phyloP scores from a whole-genome alignment of 1,284 basidiomycete genomes.

The Anthracocystis walkeri region DNA sequence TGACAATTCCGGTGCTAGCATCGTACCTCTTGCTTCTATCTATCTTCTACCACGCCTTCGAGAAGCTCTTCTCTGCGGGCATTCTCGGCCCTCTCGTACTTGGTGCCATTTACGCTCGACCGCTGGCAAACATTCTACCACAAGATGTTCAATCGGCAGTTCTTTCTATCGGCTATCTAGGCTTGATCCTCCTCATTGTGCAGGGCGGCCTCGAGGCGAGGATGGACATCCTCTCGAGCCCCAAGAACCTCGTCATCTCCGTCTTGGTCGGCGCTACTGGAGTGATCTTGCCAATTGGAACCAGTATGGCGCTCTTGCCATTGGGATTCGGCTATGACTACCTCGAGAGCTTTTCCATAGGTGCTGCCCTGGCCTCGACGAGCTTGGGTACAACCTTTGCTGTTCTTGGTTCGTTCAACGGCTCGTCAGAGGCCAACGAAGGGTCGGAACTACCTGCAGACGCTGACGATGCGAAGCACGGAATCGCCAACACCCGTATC shows the following conservation, averaged over 20 bases:
- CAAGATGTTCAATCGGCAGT: constrained; percentile 71
- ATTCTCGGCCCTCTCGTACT: constrained; percentile 72
- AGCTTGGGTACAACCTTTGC: constrained; percentile 75
- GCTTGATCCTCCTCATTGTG: constrained; percentile 74
- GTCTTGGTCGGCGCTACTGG: constrained; percentile 72
- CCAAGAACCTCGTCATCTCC: constrained; percentile 72
- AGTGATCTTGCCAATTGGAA: constrained; percentile 72
- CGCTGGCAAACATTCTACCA: constrained; percentile 72
- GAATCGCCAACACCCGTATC: constrained; percentile 72
- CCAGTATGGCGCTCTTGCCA: constrained; percentile 70
- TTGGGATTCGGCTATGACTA: constrained; percentile 68
- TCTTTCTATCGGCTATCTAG: constrained; percentile 73
- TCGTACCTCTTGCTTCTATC: constrained; percentile 70
- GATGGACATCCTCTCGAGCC: constrained; percentile 36
- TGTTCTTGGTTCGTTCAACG: constrained; percentile 68
- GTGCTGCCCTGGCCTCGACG: constrained; percentile 74
- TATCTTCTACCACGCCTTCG: constrained; percentile 49
- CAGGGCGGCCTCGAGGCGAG: constrained; percentile 70
- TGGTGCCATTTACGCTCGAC: constrained; percentile 73
- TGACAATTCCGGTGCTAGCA: constrained; percentile 21
- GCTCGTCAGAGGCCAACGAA: background rate
- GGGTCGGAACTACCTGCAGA: background rate
- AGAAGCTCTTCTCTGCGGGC: constrained; percentile 57
- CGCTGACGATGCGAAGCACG: constrained; percentile 31
- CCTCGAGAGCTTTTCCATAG: constrained; percentile 73